A percentile compares a stretch with the other conserved stretches of the same genome.
These are phyloP conservation scores for Evansstolkia leycettana DNA, from an alignment of 495 filamentous ascomycete species.

Conservation along the genomic window DNA sequence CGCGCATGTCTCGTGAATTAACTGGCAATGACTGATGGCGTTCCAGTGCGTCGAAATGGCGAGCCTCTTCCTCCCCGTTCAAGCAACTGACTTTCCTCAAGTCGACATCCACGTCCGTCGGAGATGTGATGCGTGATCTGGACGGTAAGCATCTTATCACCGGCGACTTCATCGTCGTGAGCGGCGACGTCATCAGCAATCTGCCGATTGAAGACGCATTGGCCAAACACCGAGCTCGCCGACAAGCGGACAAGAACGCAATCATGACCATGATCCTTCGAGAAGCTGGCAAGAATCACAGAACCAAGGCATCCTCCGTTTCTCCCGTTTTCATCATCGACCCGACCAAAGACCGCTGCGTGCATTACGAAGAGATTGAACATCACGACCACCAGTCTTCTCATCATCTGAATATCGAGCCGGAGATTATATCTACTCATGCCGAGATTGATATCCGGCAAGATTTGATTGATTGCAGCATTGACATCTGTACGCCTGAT, in stretches of 20 bases:
- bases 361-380: constrained; percentile 80
- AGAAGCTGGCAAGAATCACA: constrained; percentile 60
- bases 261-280: constrained; percentile 97
- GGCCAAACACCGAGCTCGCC: constrained; percentile 64
- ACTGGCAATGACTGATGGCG: constrained; percentile 1
- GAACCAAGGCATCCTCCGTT: constrained; percentile 59
- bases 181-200: constrained; percentile 91
- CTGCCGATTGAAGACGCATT: constrained; percentile 71
- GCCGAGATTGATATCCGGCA: constrained; percentile 66
- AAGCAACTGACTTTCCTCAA: constrained; percentile 71
- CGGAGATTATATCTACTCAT: constrained; percentile 51
- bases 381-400: constrained; percentile 29
- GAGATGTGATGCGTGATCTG: constrained; percentile 90
- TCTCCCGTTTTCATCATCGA: constrained; percentile 81
- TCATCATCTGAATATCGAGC: constrained; percentile 57
- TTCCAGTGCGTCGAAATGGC: constrained; percentile 56
- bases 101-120: constrained; percentile 75
- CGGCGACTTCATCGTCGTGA: constrained; percentile 83
- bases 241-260: constrained; percentile 77
- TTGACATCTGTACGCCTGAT: constrained; percentile 96
- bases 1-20: too few species aligned
- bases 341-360: constrained; percentile 62
- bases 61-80: constrained; percentile 64
- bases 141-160: constrained; percentile 78
- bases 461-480: constrained; percentile 86